Percentiles rank a stretch among this genome's conserved stretches.
Evolutionary conservation across 495 filamentous ascomycete species (phyloP).

Genomic region (Hypoxylon cercidicola): DNA sequence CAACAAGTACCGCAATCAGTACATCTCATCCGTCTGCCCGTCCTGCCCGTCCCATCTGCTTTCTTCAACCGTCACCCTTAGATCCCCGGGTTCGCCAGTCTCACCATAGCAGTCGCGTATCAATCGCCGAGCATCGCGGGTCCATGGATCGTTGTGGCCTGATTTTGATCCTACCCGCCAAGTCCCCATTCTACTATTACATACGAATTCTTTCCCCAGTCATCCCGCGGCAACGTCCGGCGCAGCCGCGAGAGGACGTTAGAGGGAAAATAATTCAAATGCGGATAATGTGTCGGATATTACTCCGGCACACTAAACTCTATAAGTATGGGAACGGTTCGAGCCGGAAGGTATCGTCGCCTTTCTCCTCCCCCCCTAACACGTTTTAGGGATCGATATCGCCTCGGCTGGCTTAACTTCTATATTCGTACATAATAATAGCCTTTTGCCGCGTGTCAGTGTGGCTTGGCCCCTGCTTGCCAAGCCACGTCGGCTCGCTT

Average conservation of each 20-base stretch:
- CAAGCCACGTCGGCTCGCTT: neutral
- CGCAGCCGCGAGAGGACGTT: constrained; percentile 7
- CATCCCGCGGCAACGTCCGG: constrained; percentile 12
- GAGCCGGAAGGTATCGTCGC: neutral
- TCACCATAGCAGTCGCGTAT: constrained; percentile 13
- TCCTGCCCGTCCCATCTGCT: neutral
- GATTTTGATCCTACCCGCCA: constrained; percentile 36
- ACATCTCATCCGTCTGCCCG: no score
- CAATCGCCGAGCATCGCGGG: constrained; percentile 4
- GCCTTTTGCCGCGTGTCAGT: constrained; percentile 2
- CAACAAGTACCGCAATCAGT: no score
- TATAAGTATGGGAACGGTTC: neutral
- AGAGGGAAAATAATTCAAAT: neutral
- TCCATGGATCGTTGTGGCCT: constrained; percentile 25
- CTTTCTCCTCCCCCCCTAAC: neutral
- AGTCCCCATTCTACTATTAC: constrained; percentile 11
- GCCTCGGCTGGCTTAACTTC: neutral
- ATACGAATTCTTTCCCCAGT: no score
- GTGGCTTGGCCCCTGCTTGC: neutral
- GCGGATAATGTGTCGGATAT: neutral
- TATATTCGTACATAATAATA: neutral
- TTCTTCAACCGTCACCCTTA: neutral
- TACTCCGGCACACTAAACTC: neutral
- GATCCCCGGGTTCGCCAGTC: constrained; percentile 29
- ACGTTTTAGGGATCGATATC: neutral